These are phyloP conservation scores for Trichomonascaceae sp. DNA, from an alignment of 1,139 yeast species.

Conservation along the genomic window DNA sequence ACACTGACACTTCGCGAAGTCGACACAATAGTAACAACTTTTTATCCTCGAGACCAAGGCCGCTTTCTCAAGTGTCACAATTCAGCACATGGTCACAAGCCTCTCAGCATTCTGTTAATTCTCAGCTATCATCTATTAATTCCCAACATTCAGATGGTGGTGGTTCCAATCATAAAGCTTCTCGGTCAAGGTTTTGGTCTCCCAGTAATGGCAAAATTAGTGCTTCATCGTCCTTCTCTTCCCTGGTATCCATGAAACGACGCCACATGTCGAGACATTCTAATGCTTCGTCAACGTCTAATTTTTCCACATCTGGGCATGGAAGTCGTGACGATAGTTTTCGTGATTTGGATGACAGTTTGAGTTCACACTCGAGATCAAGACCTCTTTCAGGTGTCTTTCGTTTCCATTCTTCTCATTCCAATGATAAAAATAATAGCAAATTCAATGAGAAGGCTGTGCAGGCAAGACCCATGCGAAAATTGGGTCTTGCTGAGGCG, in stretches of 20 bases:
- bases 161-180: constrained; percentile 6
- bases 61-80: constrained; percentile 63
- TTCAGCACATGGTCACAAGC: constrained; percentile 49
- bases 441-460: constrained; percentile 24
- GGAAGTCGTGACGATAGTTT: constrained; percentile 4
- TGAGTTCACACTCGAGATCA: neutral
- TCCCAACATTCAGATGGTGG: constrained; percentile 22
- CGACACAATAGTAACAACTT: constrained; percentile 4
- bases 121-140: constrained; percentile 24
- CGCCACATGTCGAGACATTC: constrained; percentile 29
- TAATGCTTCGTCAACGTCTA: constrained; percentile 29
- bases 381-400: neutral
- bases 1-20: neutral
- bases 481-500: constrained; percentile 7
- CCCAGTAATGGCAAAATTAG: constrained; percentile 26
- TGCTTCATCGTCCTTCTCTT: constrained; percentile 32
- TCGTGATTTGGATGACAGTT: constrained; percentile 9
- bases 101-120: constrained; percentile 41
- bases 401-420: neutral
- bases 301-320: constrained; percentile 20
- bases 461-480: constrained; percentile 9
- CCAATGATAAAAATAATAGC: constrained; percentile 9
- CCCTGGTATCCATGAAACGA: constrained; percentile 22
- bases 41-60: constrained; percentile 35
- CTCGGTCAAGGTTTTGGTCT: constrained; percentile 15